Evolutionary conservation across 2,329 filamentous ascomycete genomes (phyloP).

Genomic region (Fusarium neocosmosporiellum): DNA sequence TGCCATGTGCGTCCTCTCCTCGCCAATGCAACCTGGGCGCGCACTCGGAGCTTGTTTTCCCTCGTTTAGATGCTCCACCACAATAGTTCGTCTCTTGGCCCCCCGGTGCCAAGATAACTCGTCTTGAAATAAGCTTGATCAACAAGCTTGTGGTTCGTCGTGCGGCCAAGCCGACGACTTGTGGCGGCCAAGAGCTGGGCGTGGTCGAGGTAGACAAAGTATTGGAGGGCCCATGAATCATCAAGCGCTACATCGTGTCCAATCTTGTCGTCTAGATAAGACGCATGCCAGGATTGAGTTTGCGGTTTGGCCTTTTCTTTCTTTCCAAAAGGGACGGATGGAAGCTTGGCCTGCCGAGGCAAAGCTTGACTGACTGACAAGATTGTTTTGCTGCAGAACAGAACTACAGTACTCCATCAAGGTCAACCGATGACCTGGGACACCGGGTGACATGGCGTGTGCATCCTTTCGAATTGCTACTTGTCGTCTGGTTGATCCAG

Average conservation of each 20-base stretch:
- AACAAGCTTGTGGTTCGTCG: slow-evolving; percentile 27
- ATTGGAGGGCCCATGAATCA: slow-evolving; percentile 9
- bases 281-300: slow-evolving; percentile 5
- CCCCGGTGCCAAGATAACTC: slow-evolving; percentile 5
- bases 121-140: slow-evolving; percentile 31
- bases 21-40: neutral
- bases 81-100: slow-evolving; percentile 19
- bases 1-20: slow-evolving; percentile 1
- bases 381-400: slow-evolving; percentile 18
- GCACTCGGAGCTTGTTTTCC: slow-evolving; percentile 28
- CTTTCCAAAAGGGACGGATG: slow-evolving; percentile 4
- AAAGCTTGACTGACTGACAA: slow-evolving; percentile 18
- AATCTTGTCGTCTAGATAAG: slow-evolving; percentile 14
- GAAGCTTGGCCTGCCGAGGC: slow-evolving; percentile 6
- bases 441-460: slow-evolving; percentile 28
- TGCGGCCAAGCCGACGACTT: slow-evolving; percentile 28
- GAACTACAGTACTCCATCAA: neutral
- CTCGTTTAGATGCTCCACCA: slow-evolving; percentile 9
- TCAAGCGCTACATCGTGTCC: slow-evolving; percentile 12
- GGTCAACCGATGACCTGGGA: slow-evolving; percentile 10
- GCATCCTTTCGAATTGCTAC: slow-evolving; percentile 21
- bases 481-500: slow-evolving; percentile 16
- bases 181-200: slow-evolving; percentile 7
- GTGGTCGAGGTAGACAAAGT: neutral
- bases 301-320: neutral